Base-by-base conservation (phyloP, 78 protist species). In the Goniomonas avonlea region DNA sequence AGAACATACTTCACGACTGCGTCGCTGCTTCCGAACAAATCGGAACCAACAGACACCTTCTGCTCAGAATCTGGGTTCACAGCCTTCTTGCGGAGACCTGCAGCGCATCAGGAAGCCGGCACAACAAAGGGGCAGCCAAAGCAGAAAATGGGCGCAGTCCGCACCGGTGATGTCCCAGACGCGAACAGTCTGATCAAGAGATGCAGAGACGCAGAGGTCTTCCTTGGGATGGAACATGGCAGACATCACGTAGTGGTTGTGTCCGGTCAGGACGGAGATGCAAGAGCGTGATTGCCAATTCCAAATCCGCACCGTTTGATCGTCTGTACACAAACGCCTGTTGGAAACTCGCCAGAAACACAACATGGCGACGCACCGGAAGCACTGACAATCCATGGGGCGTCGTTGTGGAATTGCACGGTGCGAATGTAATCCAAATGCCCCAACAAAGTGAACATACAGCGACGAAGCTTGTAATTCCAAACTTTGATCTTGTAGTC, bases 171-270 rank as follows among this genome's bases (percentile, higher is more conserved):
- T 78, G 73, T 98, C 99, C 99, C 99, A 98, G 58, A 96, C 90
- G 5, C 99, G 88, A 39, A 97, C 89, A 4, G 98, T 94, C 84
- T 91, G 94, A 78, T 98, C 99, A 32, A 98, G 92, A 32, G 99
- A 96, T 2, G 98, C 98, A 0, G 96, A 86, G 39, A 96, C 94
- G 17, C 96, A 75, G 38, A 96, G 79, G 61, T 94, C 97, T 13
- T 90, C 94, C 38, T 71, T 85, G 11, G 98, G 98, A 79, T 96
- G 99, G 86, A 96, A 98, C 29, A 47, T 32, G 8, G 99, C 99
- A 50, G 91, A 89, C 99, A 96, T 98, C 58, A 98, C 99, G 85
- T 95, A 98, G 94, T 98, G 99, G 69, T 92, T 93, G 85, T 98
- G 99, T 0, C 99, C 99, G 13, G 97, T 90, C 39, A 98, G 87